Evolutionary conservation across 768 basidiomycete genomes (phyloP).

Genomic region (Pulveroboletus frians): DNA sequence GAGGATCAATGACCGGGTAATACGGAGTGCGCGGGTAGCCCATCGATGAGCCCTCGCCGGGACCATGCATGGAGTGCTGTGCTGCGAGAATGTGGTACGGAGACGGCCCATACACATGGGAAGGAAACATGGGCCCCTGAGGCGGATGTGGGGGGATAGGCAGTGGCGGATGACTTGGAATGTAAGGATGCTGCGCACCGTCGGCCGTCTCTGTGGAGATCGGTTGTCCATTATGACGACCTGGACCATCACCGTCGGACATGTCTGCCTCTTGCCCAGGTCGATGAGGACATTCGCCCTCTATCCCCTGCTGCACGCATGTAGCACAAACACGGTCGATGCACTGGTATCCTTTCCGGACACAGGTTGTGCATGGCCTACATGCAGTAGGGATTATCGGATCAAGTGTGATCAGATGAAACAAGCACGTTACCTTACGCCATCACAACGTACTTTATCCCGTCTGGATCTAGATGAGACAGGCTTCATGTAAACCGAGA

Average conservation of each 20-base stretch:
- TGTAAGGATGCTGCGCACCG: constrained; percentile 12
- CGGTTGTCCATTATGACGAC: constrained; percentile 1
- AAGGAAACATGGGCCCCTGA: constrained; percentile 20
- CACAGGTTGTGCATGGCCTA: constrained; percentile 49
- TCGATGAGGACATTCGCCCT: constrained; percentile 44
- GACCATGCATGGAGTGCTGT: constrained; percentile 17
- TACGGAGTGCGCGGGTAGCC: constrained; percentile 28
- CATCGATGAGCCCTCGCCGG: constrained; percentile 23
- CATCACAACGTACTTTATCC: constrained; percentile 60
- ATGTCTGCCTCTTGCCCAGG: constrained; percentile 16
- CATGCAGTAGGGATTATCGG: constrained; percentile 6
- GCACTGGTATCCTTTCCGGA: constrained; percentile 48
- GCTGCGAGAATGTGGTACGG: constrained; percentile 27
- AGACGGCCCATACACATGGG: constrained; percentile 26
- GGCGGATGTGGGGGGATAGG: constrained; percentile 13
- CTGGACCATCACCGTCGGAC: constrained; percentile 24
- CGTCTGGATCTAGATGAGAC: constrained; percentile 37
- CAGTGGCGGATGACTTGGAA: constrained; percentile 8
- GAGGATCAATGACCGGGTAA: constrained; percentile 40
- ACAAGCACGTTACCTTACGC: constrained; percentile 39
- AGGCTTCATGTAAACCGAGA: background rate
- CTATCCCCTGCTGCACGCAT: constrained; percentile 42
- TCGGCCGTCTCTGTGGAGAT: background rate
- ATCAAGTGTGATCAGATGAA: constrained; percentile 1
- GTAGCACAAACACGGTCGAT: constrained; percentile 43